Conservation (phyloP, 768 basidiomycete species). For the Russula lepida region DNA sequence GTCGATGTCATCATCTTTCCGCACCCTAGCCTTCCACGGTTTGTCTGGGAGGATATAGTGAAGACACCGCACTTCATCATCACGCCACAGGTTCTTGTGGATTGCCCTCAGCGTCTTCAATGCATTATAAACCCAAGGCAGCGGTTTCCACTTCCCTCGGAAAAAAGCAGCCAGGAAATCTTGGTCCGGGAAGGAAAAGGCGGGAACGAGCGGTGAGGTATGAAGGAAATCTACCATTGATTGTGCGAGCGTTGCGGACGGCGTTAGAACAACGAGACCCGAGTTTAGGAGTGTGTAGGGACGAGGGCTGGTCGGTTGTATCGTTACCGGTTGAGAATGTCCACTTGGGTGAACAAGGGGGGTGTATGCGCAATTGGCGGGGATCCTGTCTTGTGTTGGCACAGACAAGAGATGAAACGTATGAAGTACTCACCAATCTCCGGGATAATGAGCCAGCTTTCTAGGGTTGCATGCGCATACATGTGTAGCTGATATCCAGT, state of each 20-base stretch:
- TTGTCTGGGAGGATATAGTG: constrained; percentile 86
- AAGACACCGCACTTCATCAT: constrained; percentile 76
- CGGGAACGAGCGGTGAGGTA: constrained; percentile 43
- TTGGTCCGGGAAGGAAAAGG: constrained; percentile 82
- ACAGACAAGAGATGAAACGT: constrained; percentile 14
- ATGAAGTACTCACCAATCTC: constrained; percentile 58
- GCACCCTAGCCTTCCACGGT: constrained; percentile 63
- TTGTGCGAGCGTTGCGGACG: constrained; percentile 49
- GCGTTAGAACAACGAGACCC: constrained; percentile 78
- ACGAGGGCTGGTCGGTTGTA: constrained; percentile 45
- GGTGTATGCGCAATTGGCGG: constrained; percentile 86
- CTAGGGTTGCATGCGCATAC: constrained; percentile 94
- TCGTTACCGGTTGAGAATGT: constrained; percentile 36
- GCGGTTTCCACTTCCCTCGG: constrained; percentile 63
- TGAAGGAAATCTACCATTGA: constrained; percentile 49
- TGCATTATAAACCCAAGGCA: constrained; percentile 88
- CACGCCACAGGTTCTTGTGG: constrained; percentile 74
- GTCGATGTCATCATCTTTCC: constrained; percentile 32
- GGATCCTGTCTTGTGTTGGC: constrained; percentile 42
- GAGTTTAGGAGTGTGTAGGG: constrained; percentile 84
- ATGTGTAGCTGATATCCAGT: constrained; percentile 81
- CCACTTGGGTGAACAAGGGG: constrained; percentile 39
- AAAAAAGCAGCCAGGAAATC: constrained; percentile 82
- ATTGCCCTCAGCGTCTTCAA: constrained; percentile 73
- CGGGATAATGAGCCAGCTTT: constrained; percentile 75